Evolutionary conservation across 1,284 basidiomycete genomes (phyloP), one percentile per base, ranked within the genome.

Genomic region (Ganoderma lucidum): DNA sequence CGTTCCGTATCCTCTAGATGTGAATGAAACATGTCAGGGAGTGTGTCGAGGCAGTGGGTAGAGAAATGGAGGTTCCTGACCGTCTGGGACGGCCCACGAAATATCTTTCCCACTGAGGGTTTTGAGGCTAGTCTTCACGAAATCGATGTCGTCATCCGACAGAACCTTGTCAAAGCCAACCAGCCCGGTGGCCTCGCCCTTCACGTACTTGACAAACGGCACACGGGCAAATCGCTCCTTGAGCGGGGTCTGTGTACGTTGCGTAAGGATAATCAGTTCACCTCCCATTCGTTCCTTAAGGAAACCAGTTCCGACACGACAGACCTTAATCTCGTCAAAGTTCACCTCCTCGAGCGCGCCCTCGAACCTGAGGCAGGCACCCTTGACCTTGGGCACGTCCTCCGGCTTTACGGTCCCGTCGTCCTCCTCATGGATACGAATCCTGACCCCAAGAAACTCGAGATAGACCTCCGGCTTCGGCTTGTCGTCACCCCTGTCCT

Each of bases 171-270:
- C 88, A 75, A 86, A 85, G n/a, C 81, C 82, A 58, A 85, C 78
- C 35, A 84, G 76, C 1, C 83, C 84, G 42, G 75, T 78, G 32
- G 75, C 84, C 63, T 89, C 87, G 17, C 90, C 92, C 14, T 85
- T 84, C 19, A 82, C 79, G 78, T 90, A 90, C 75, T 93, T 89
- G 76, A 94, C 90, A 78, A 88, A 94, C 1, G 92, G 92, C 61
- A 85, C 84, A 28, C 92, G 90, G 12, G 90, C 86, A 74, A 96
- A 92, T 76, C 92, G 91, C 79, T 94, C 92, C 74, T 91, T 91
- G 65, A 96, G 86, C 58, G 94, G 91, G 58, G 87, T 88, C 86
- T 95, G 66, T 55, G 59, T 63, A 48, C 28, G 12, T 6, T 60
- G 23, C n/a, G 35, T 37, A 37, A 19, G 15, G 14, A 32, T 17